Evolutionary conservation across 2,329 filamentous ascomycete species (phyloP).

Genomic region (Trichoderma simmonsii): DNA sequence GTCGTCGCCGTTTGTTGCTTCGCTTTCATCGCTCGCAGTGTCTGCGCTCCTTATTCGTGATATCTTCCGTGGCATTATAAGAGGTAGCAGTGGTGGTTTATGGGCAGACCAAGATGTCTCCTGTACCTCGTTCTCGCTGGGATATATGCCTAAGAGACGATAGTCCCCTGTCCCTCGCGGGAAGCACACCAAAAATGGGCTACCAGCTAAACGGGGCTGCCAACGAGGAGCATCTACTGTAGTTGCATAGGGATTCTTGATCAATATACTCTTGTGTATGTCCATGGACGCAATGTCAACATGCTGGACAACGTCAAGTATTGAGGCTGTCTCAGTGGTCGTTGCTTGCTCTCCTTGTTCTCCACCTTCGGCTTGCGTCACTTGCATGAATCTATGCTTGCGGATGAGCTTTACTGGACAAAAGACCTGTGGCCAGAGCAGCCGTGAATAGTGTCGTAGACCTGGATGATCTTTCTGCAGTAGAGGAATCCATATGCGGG

Average conservation of each 20-base stretch:
- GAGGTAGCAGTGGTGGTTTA: background rate
- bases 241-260: constrained; percentile 16
- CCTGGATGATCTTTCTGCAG: background rate
- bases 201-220: constrained; percentile 12
- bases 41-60: background rate
- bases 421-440: constrained; percentile 3
- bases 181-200: constrained; percentile 16
- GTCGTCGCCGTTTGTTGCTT: background rate
- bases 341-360: background rate
- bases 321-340: background rate
- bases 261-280: constrained; percentile 7
- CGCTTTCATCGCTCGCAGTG: background rate
- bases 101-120: background rate
- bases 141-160: constrained; percentile 15
- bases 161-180: constrained; percentile 9
- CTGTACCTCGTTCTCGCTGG: background rate
- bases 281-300: constrained; percentile 11
- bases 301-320: background rate
- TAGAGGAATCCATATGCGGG: constrained; percentile 14
- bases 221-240: background rate
- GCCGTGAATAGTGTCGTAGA: background rate
- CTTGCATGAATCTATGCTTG: background rate
- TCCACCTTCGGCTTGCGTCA: background rate
- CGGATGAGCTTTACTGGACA: background rate
- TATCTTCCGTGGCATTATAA: background rate